Percentiles rank a stretch among this genome's conserved stretches.
These are phyloP conservation scores for Citrus glauca DNA, from an alignment of 345 rosid species.

Conservation along the genomic window DNA sequence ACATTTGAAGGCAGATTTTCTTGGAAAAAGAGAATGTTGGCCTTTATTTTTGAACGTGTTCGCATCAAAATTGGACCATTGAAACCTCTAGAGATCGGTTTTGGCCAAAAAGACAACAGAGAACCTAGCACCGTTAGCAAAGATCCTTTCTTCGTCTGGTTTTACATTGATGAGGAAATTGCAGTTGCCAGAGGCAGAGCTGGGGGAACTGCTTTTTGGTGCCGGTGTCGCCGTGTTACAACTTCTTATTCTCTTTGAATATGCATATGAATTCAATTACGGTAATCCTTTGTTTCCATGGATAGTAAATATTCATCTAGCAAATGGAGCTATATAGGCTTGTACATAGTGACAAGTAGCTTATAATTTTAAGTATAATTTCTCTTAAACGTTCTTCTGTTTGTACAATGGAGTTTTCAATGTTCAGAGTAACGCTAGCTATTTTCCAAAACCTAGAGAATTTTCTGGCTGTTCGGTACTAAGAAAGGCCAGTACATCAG, in stretches of 20 bases:
- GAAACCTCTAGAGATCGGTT: constrained; percentile 62
- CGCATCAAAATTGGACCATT: constrained; percentile 73
- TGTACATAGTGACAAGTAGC: neutral
- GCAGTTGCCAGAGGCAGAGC: constrained; percentile 89
- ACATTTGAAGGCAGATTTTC: constrained; percentile 83
- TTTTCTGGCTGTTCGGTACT: neutral
- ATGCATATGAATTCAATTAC: neutral
- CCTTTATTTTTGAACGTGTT: constrained; percentile 69
- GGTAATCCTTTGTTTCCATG: neutral
- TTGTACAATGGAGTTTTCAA: neutral
- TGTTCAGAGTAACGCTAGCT: neutral
- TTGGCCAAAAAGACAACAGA: constrained; percentile 55
- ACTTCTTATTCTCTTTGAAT: constrained; percentile 24
- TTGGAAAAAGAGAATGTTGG: constrained; percentile 75
- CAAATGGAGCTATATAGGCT: neutral
- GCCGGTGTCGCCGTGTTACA: constrained; percentile 50
- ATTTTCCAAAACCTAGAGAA: neutral
- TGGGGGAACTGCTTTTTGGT: constrained; percentile 96
- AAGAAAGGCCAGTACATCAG: neutral
- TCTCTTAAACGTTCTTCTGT: neutral
- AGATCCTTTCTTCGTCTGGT: constrained; percentile 93
- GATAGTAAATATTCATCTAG: constrained; percentile 1
- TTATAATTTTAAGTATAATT: neutral
- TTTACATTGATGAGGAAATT: constrained; percentile 79
- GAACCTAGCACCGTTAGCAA: constrained; percentile 60